Evolutionary conservation across 2,329 filamentous ascomycete species (phyloP), one percentile per base, ranked within the genome.

Genomic region (Colletotrichum cordylinicola): DNA sequence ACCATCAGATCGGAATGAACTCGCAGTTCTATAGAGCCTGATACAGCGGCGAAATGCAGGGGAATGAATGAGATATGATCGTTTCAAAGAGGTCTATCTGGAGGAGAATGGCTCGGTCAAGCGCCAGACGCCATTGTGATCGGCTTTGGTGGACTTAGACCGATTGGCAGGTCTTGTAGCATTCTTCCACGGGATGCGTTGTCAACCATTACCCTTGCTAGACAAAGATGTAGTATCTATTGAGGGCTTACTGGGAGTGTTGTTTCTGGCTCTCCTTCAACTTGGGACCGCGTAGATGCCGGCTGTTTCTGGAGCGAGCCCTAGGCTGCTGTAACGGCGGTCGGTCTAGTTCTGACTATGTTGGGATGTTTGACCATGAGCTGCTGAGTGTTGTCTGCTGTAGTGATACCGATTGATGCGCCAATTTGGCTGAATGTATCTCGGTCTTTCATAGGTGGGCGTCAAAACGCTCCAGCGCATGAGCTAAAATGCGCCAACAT

Each of bases 191-290:
- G 16, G 39, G 2, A n/a, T 10, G 39, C 39, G 1, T 43, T 9
- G 1, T n/a, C 18, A 8, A 43, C 1, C 1, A 3, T n/a, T 2
- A 4, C 39, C 39, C 39, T n/a, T 43, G 18, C 39, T 43, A 0
- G 39, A 43, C 39, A 8, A 8, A 43, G 39, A 43, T 43, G 39
- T 43, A 43, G 39, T 18, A 43, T 43, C 5, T 6, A 0, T n/a
- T 6, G 4, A 43, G 24, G 24, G 24, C 4, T 27, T 3, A 4
- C 24, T 27, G 39, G 39, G 39, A n/a, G 4, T 43, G 39, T 10
- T 43, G 37, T 8, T 43, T 43, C 39, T n/a, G 10, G n/a, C 18
- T 3, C 16, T 18, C 39, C 16, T n/a, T 43, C 18, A n/a, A 43
- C 39, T 43, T 43, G 39, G 39, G 6, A 43, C 16, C 10, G 18